These are phyloP conservation scores for Pisolithus sp. DNA, from an alignment of 768 basidiomycete genomes.

Conservation along the genomic window DNA sequence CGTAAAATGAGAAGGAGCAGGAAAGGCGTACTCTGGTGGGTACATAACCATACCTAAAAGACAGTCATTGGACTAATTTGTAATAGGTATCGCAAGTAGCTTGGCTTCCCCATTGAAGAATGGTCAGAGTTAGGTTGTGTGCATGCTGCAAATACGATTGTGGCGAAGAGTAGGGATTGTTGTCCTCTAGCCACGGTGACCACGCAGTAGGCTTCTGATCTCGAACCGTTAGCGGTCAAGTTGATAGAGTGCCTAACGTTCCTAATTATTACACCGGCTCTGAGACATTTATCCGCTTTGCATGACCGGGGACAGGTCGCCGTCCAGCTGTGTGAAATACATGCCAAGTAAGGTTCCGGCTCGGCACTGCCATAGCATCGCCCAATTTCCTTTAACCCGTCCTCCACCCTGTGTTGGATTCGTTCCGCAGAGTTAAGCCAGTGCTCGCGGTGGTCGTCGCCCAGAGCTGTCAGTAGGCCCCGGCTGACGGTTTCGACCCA, in stretches of 20 bases:
- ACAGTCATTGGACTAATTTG: neutral
- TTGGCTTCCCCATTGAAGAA: neutral
- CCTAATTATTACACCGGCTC: neutral
- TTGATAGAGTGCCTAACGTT: too few species aligned
- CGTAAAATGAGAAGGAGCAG: slow-evolving; percentile 90
- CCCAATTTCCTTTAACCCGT: neutral
- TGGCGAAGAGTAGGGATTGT: too few species aligned
- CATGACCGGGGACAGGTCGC: neutral
- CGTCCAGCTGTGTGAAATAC: neutral
- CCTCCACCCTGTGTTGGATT: neutral
- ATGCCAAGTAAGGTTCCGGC: neutral
- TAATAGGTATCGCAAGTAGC: slow-evolving; percentile 24
- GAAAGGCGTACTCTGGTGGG: slow-evolving; percentile 82
- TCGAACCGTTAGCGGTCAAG: too few species aligned
- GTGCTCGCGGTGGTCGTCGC: too few species aligned
- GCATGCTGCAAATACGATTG: too few species aligned
- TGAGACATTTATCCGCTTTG: neutral
- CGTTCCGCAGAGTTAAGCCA: too few species aligned
- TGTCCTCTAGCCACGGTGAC: too few species aligned
- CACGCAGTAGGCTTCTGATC: too few species aligned
- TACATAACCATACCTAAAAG: neutral
- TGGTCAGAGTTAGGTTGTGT: too few species aligned
- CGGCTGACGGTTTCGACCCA: too few species aligned
- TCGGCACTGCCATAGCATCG: neutral
- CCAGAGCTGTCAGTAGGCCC: too few species aligned